Conservation (phyloP, 495 filamentous ascomycete species). For the Pseudoneurospora amorphoporcata region DNA sequence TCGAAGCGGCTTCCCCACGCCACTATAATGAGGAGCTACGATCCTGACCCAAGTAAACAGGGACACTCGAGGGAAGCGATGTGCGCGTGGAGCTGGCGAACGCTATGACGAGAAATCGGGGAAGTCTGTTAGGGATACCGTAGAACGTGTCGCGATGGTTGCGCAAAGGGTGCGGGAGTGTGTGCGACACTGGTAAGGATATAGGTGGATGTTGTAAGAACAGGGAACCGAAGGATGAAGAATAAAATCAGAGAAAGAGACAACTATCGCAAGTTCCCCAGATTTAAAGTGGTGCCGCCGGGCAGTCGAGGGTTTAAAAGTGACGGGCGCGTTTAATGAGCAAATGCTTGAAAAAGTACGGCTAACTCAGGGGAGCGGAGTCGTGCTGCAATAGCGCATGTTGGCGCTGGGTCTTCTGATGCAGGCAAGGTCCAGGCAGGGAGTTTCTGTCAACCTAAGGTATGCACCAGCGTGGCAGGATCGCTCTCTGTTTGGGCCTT, state of each 20-base stretch:
- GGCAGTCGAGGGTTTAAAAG: background rate
- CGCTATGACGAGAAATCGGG: background rate
- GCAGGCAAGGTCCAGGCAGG: background rate
- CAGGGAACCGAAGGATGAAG: background rate
- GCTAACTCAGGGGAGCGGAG: background rate
- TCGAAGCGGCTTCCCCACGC: background rate
- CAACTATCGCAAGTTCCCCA: background rate
- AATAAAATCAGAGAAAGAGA: background rate
- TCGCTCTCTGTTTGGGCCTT: background rate
- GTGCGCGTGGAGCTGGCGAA: background rate
- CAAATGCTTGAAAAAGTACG: background rate
- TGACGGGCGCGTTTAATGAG: background rate
- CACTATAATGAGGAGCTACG: background rate
- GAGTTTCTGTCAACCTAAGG: background rate
- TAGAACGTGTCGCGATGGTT: background rate
- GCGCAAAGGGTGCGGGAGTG: background rate
- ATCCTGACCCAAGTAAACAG: background rate
- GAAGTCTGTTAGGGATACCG: background rate
- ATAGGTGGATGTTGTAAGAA: background rate
- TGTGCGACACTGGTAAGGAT: background rate
- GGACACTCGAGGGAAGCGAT: background rate
- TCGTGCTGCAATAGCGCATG: background rate
- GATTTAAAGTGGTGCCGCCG: background rate
- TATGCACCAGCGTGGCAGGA: background rate
- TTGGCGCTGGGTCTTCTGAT: background rate